Percentiles rank a stretch among this genome's conserved stretches.
phyloP scores from a whole-genome alignment of 169 alveolate species.

The Eimeria falciformis region DNA sequence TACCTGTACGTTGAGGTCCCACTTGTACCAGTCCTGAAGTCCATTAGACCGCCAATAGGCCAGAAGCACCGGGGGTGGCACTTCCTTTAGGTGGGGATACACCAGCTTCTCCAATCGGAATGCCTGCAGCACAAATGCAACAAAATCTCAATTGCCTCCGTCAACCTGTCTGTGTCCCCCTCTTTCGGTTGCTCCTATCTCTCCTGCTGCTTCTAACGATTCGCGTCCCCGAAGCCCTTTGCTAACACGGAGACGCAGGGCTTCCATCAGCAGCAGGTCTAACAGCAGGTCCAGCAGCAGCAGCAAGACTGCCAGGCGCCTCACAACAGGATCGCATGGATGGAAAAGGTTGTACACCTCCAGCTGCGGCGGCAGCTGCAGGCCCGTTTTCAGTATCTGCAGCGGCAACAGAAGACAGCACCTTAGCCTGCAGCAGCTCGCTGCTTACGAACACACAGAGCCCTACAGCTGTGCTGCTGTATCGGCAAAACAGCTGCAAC shows the following conservation, averaged over 20 bases:
- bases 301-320: background rate
- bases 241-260: background rate
- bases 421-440: slow-evolving; percentile 12
- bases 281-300: background rate
- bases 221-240: no score
- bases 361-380: slow-evolving; percentile 65
- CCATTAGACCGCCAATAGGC: slow-evolving; percentile 69
- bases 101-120: slow-evolving; percentile 56
- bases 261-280: background rate
- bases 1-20: slow-evolving; percentile 71
- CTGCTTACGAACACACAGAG: background rate
- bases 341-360: slow-evolving; percentile 81
- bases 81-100: slow-evolving; percentile 24
- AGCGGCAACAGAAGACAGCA: slow-evolving; percentile 10
- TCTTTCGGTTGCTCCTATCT: no score
- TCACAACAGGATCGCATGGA: slow-evolving; percentile 84
- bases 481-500: background rate
- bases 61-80: slow-evolving; percentile 68
- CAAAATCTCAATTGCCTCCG: no score
- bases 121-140: slow-evolving; percentile 39
- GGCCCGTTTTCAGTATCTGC: slow-evolving; percentile 57
- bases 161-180: no score
- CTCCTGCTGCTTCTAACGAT: no score
- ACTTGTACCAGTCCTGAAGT: slow-evolving; percentile 60
- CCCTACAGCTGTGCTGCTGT: background rate